Percentiles rank a stretch among this genome's conserved stretches.
Conservation (phyloP, 1,139 yeast species). For the Yamadazyma atmosphaerica region DNA sequence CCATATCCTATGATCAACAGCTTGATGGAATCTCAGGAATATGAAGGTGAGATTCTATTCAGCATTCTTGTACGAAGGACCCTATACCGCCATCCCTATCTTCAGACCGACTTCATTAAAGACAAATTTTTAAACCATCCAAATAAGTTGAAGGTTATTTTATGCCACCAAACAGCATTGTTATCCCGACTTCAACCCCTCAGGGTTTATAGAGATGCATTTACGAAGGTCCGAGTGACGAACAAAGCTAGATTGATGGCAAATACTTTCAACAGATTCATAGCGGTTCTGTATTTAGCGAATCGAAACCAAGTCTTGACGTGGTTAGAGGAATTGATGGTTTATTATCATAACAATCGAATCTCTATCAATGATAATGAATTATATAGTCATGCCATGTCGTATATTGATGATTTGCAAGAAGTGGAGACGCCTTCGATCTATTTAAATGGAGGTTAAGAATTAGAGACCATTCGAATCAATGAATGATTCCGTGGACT, state of each 20-base stretch:
- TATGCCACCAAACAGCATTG: conserved; percentile 12
- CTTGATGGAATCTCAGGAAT: conserved; percentile 15
- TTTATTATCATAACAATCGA: conserved; percentile 6
- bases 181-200: conserved; percentile 12
- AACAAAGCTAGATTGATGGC: conserved; percentile 7
- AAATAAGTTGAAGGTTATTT: conserved; percentile 14
- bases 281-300: conserved; percentile 13
- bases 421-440: conserved; percentile 5
- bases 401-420: conserved; percentile 3
- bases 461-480: too few relatives aligned
- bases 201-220: conserved; percentile 8
- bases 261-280: conserved; percentile 14
- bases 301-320: conserved; percentile 8
- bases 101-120: conserved; percentile 8
- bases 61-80: conserved; percentile 15
- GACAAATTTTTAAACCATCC: conserved; percentile 8
- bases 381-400: conserved; percentile 8
- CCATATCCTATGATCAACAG: conserved; percentile 12
- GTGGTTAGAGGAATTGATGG: conserved; percentile 13
- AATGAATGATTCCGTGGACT: conserved; percentile 14
- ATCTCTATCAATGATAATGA: conserved; percentile 4
- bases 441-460: neutral
- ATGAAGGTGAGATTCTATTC: conserved; percentile 19
- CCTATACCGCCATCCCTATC: conserved; percentile 6
- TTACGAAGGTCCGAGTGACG: conserved; percentile 2